These are phyloP conservation scores for Calonectria montana DNA, from an alignment of 2,329 filamentous ascomycete genomes.

Conservation along the genomic window DNA sequence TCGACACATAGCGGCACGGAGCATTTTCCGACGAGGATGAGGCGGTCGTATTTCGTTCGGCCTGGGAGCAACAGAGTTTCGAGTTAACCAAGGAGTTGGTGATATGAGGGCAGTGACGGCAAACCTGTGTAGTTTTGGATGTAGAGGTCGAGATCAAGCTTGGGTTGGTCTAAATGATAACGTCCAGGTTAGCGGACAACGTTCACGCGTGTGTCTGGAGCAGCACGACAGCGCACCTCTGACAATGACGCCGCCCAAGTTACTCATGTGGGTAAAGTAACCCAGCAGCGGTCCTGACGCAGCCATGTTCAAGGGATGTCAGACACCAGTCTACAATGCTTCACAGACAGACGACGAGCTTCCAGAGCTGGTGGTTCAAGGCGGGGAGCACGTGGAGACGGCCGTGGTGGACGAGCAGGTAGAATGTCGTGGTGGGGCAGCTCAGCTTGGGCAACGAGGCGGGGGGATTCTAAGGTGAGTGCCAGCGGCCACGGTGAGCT, in stretches of 20 bases:
- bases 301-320: conserved; percentile 49
- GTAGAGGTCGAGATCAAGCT: conserved; percentile 92
- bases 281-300: conserved; percentile 47
- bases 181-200: conserved; percentile 23
- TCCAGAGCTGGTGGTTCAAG: conserved; percentile 32
- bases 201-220: background rate
- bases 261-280: conserved; percentile 61
- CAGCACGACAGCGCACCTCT: conserved; percentile 51
- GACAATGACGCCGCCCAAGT: conserved; percentile 59
- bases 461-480: conserved; percentile 8
- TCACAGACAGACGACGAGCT: conserved; percentile 33
- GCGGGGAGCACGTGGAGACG: conserved; percentile 22
- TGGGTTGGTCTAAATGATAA: conserved; percentile 73
- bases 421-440: conserved; percentile 22
- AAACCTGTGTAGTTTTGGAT: conserved; percentile 88
- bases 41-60: conserved; percentile 82
- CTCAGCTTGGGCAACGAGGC: background rate
- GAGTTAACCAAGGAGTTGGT: conserved; percentile 21
- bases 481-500: background rate
- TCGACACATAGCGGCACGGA: conserved; percentile 83
- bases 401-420: background rate
- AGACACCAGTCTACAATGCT: conserved; percentile 14
- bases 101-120: conserved; percentile 28
- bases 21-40: conserved; percentile 82
- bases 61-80: conserved; percentile 60